phyloP scores from a whole-genome alignment of 208 protist species.

The Leishmania amazonensis region DNA sequence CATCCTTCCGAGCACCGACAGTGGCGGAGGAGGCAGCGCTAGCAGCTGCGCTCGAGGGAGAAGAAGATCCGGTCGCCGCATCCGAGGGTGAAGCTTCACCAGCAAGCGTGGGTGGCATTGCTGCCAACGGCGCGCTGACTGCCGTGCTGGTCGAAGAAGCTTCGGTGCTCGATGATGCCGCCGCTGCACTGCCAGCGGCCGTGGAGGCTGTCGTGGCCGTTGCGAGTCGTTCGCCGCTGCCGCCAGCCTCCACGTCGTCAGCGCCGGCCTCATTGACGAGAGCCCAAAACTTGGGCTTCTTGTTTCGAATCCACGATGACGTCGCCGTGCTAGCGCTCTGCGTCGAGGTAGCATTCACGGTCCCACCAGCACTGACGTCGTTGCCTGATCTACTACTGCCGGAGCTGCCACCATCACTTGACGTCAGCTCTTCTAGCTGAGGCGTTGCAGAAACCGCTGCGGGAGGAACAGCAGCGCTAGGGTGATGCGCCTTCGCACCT shows the following conservation, averaged over 20 bases:
- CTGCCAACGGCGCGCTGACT: background rate
- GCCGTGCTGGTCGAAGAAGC: background rate
- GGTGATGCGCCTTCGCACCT: background rate
- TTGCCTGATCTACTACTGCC: background rate
- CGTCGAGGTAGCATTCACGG: background rate
- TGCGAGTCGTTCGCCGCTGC: background rate
- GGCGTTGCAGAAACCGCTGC: background rate
- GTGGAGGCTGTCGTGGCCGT: background rate
- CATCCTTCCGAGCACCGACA: background rate
- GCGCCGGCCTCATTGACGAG: slow-evolving; percentile 26
- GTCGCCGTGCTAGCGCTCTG: background rate
- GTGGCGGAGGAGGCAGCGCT: background rate
- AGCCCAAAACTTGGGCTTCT: slow-evolving; percentile 42
- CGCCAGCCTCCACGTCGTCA: background rate
- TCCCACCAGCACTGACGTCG: background rate
- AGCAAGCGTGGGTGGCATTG: background rate
- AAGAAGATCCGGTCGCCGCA: background rate
- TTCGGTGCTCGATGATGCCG: background rate
- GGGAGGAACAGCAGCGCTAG: background rate
- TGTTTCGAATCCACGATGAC: slow-evolving; percentile 41
- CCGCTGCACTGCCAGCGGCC: background rate
- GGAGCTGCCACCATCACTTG: background rate
- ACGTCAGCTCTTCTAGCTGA: background rate
- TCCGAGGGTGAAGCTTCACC: background rate
- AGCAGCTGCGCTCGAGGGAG: background rate